These are phyloP conservation scores for Terfezia boudieri DNA, from an alignment of 495 filamentous ascomycete genomes.

Conservation along the genomic window DNA sequence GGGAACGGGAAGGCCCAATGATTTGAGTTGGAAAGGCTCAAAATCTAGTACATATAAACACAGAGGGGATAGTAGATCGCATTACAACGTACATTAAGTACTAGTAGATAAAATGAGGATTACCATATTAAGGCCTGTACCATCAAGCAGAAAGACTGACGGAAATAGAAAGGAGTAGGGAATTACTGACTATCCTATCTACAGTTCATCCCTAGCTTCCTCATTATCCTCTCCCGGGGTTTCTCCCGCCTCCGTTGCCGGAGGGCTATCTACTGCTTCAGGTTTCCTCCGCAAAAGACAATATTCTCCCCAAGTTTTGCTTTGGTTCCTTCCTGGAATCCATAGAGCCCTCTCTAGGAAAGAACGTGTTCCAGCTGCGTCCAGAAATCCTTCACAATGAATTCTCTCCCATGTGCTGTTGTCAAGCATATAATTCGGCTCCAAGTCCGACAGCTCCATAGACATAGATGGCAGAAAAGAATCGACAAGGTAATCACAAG, in stretches of 20 bases:
- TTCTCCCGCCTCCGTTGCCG: background rate
- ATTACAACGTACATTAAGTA: too few relatives aligned
- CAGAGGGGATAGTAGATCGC: too few relatives aligned
- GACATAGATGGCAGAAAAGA: constrained; percentile 46
- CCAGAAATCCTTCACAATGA: constrained; percentile 55
- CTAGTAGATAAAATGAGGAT: too few relatives aligned
- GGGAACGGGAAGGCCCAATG: too few relatives aligned
- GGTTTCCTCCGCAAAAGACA: constrained; percentile 9
- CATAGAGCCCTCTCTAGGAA: constrained; percentile 60
- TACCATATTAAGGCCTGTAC: too few relatives aligned
- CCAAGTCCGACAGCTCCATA: constrained; percentile 18
- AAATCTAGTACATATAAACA: too few relatives aligned
- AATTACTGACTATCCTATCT: too few relatives aligned
- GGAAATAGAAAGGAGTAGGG: too few relatives aligned
- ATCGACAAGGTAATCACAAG: constrained; percentile 73
- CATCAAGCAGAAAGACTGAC: too few relatives aligned
- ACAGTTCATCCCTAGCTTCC: background rate
- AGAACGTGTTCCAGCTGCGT: constrained; percentile 42
- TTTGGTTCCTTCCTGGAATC: constrained; percentile 34
- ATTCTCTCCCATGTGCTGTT: constrained; percentile 48
- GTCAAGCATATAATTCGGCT: constrained; percentile 56
- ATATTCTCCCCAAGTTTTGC: constrained; percentile 14
- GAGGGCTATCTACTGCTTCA: background rate
- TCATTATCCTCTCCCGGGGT: background rate
- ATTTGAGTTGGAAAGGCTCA: too few relatives aligned